phyloP scores from a whole-genome alignment of 169 alveolate species.

The Eimeria praecox region DNA sequence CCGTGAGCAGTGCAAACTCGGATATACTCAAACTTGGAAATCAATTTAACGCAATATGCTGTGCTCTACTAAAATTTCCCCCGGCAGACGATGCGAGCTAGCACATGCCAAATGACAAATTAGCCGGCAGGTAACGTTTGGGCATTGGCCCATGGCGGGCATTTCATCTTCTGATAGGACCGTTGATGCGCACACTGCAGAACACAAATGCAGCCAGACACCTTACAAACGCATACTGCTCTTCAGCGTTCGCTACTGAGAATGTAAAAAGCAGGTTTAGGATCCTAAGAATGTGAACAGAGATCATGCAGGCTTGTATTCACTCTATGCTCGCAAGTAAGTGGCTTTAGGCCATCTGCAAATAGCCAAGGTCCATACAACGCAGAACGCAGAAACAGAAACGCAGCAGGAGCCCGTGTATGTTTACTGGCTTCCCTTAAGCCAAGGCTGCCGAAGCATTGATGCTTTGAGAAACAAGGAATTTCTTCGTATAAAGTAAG shows the following conservation, averaged over 20 bases:
- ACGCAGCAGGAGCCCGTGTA: background rate
- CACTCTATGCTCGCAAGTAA: background rate
- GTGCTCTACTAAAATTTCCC: background rate
- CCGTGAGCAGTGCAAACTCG: background rate
- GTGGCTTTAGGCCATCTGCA: background rate
- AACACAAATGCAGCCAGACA: background rate
- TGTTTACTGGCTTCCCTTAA: background rate
- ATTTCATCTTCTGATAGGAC: background rate
- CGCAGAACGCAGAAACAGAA: background rate
- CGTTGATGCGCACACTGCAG: background rate
- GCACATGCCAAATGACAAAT: background rate
- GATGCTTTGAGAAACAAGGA: background rate
- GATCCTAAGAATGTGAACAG: background rate
- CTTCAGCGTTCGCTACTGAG: background rate
- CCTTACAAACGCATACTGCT: background rate
- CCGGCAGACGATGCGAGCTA: background rate
- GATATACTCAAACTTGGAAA: background rate
- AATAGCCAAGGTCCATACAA: background rate
- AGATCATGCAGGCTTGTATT: background rate
- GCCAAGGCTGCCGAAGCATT: background rate
- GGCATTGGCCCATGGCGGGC: background rate
- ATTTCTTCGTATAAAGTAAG: too few species aligned
- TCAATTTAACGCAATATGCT: background rate
- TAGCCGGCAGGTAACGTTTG: background rate
- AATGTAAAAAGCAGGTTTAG: background rate